Conservation (phyloP, 2,329 filamentous ascomycete genomes). For the Penicillium concentricum region DNA sequence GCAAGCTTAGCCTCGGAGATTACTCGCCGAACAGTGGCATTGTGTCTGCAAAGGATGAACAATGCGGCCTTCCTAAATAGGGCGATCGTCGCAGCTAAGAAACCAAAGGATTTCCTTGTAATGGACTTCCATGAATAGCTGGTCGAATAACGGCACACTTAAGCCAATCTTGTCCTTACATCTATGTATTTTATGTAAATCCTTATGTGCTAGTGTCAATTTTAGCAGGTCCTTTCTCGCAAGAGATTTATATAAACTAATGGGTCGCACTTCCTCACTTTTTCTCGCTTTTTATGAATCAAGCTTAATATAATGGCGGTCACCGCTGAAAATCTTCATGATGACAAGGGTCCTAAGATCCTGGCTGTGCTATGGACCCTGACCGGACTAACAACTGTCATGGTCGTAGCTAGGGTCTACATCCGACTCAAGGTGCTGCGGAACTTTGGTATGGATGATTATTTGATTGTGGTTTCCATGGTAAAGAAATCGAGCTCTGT, state of each 20-base stretch:
- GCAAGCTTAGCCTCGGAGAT: not conserved
- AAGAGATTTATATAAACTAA: not conserved
- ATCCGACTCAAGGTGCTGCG: slow-evolving; percentile 32
- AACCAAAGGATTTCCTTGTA: not conserved
- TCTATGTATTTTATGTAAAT: not conserved
- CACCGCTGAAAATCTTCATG: slow-evolving; percentile 10
- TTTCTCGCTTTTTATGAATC: not conserved
- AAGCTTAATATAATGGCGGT: slow-evolving; percentile 7
- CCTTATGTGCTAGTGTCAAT: not conserved
- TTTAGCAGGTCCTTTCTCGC: not conserved
- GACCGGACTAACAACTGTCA: slow-evolving; percentile 30
- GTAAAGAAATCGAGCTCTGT: slow-evolving; percentile 17
- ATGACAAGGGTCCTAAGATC: slow-evolving; percentile 39
- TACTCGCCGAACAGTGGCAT: not conserved
- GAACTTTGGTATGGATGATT: slow-evolving; percentile 41
- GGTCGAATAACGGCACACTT: not conserved
- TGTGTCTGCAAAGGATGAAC: not conserved
- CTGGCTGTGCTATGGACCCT: slow-evolving; percentile 33
- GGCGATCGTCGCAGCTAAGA: not conserved
- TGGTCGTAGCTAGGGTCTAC: slow-evolving; percentile 36
- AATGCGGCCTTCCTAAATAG: not conserved
- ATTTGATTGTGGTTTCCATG: slow-evolving; percentile 35
- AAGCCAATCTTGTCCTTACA: not conserved
- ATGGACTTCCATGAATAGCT: not conserved
- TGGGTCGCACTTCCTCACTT: not conserved